Percentiles rank a stretch among this genome's conserved stretches.
These are phyloP conservation scores for Begonia masoniana DNA, from an alignment of 306 rosid genomes.

Conservation along the genomic window DNA sequence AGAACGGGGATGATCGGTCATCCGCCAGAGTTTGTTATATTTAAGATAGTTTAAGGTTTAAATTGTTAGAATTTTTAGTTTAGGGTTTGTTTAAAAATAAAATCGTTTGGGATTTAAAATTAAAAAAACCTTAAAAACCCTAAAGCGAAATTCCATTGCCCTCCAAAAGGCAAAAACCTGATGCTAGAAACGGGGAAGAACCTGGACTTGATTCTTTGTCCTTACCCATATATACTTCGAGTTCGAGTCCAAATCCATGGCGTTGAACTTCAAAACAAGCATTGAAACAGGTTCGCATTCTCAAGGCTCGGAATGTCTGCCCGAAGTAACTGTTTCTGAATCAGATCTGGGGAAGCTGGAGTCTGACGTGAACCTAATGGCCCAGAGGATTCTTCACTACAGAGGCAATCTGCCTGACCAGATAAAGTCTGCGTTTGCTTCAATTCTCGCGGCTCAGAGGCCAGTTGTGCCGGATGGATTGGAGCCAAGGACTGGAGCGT, in stretches of 20 bases:
- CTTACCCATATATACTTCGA: conserved; percentile 2
- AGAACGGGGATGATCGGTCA: too few species aligned
- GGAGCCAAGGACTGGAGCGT: conserved; percentile 14
- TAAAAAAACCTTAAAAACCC: too few species aligned
- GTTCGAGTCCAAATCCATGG: neutral
- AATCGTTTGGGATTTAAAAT: too few species aligned
- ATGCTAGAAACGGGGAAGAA: neutral
- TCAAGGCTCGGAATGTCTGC: conserved; percentile 18
- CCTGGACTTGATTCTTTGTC: conserved; percentile 3
- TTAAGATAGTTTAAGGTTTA: too few species aligned
- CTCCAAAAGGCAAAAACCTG: conserved; percentile 13
- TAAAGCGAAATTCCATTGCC: conserved; percentile 14
- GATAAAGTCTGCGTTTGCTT: conserved; percentile 35
- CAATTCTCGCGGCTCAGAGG: conserved; percentile 37
- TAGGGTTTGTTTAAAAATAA: too few species aligned
- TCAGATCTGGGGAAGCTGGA: conserved; percentile 38
- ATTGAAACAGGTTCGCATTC: conserved; percentile 8
- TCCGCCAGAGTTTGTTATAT: too few species aligned
- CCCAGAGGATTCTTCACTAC: conserved; percentile 42
- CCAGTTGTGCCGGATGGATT: conserved; percentile 20
- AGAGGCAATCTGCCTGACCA: conserved; percentile 54
- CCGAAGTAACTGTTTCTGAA: conserved; percentile 10
- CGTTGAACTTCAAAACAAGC: conserved; percentile 19
- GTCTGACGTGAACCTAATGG: conserved; percentile 39
- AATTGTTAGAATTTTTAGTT: too few species aligned